Percentiles rank a stretch among this genome's conserved stretches.
Evolutionary conservation across 1,284 basidiomycete genomes (phyloP).

Genomic region (Pyrrhoderma lamaoense): DNA sequence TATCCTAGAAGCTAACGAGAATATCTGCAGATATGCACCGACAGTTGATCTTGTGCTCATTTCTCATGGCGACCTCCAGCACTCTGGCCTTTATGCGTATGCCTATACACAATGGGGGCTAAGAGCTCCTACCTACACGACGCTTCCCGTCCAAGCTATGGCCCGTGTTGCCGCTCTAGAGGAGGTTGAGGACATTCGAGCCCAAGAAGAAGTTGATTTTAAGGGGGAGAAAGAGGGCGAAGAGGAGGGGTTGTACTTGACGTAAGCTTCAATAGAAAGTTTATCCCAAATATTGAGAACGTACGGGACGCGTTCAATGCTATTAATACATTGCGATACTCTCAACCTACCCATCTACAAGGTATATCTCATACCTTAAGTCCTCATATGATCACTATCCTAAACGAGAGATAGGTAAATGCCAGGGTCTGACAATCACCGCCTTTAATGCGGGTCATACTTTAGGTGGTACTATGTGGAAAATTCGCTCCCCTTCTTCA

Average conservation of each 20-base stretch:
- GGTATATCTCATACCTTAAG: slow-evolving; percentile 42
- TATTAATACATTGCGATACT: slow-evolving; percentile 88
- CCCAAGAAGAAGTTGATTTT: slow-evolving; percentile 63
- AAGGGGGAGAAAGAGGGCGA: slow-evolving; percentile 25
- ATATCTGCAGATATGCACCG: slow-evolving; percentile 49
- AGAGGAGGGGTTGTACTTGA: slow-evolving; percentile 22
- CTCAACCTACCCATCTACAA: slow-evolving; percentile 92
- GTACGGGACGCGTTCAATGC: slow-evolving; percentile 94
- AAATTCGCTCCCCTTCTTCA: slow-evolving; percentile 92
- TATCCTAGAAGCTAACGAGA: slow-evolving; percentile 18
- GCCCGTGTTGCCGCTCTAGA: slow-evolving; percentile 84
- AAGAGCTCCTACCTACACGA: slow-evolving; percentile 90
- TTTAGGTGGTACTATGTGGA: slow-evolving; percentile 97
- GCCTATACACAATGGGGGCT: slow-evolving; percentile 85
- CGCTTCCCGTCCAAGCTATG: slow-evolving; percentile 95
- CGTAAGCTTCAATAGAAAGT: slow-evolving; percentile 36
- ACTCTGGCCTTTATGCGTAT: slow-evolving; percentile 88
- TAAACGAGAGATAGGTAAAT: slow-evolving; percentile 52
- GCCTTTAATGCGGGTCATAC: slow-evolving; percentile 96
- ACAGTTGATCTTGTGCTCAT: slow-evolving; percentile 82
- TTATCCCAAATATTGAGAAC: slow-evolving; percentile 72
- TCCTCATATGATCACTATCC: slow-evolving; percentile 3
- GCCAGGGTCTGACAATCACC: slow-evolving; percentile 88
- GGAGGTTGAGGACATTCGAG: slow-evolving; percentile 72
- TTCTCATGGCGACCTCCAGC: slow-evolving; percentile 87